Conservation (phyloP, 805 yeast species). For the Wickerhamiella kurtzmanii region DNA sequence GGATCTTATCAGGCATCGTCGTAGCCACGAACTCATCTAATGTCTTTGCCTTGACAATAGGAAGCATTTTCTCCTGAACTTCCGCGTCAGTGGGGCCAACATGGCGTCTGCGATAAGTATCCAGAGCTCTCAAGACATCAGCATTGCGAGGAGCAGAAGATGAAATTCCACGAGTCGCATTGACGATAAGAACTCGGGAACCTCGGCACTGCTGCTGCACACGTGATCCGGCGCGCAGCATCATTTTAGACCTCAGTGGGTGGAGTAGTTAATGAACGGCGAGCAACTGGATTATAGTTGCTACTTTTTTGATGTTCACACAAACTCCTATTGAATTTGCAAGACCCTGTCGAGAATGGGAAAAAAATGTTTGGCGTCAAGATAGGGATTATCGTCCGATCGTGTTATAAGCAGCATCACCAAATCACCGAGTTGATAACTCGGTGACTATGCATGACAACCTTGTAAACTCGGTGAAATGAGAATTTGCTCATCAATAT, state of each 20-base stretch:
- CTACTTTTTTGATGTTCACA: not conserved
- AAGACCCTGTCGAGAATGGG: not conserved
- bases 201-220: not conserved
- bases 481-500: not conserved
- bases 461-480: not conserved
- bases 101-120: slow-evolving; percentile 82
- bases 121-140: slow-evolving; percentile 33
- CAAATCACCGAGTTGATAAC: not conserved
- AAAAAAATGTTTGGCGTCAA: not conserved
- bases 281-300: no score
- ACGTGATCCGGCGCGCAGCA: not conserved
- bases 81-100: slow-evolving; percentile 58
- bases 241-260: no score
- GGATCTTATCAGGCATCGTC: slow-evolving; percentile 66
- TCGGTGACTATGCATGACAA: not conserved
- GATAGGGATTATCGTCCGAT: not conserved
- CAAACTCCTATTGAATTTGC: not conserved
- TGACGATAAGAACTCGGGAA: not conserved
- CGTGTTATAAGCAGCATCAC: not conserved
- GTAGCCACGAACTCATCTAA: slow-evolving; percentile 54
- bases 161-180: not conserved
- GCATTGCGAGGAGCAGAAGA: not conserved
- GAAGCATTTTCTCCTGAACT: slow-evolving; percentile 55
- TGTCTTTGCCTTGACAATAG: slow-evolving; percentile 48
- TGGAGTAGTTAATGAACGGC: no score